These are phyloP conservation scores for Lactarius tabidus DNA, from an alignment of 768 basidiomycete species.

Conservation along the genomic window DNA sequence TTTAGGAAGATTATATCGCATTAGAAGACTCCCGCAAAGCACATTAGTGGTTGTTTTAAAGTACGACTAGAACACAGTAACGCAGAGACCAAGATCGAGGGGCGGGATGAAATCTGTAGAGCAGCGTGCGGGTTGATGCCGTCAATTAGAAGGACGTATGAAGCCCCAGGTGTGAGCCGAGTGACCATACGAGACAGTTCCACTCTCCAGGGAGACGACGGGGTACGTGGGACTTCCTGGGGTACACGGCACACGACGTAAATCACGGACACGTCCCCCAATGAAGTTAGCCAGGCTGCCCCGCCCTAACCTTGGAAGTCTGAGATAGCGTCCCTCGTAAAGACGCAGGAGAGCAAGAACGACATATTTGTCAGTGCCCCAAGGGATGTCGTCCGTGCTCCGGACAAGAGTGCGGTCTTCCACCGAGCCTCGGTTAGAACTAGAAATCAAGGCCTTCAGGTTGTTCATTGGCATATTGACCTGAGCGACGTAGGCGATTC, in stretches of 20 bases:
- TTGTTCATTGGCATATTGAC: background rate
- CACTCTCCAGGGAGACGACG: conserved; percentile 1
- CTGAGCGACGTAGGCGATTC: background rate
- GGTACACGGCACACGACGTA: background rate
- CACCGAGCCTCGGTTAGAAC: conserved; percentile 3
- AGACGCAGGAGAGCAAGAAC: conserved; percentile 8
- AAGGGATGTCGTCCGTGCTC: background rate
- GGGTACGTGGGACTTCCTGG: background rate
- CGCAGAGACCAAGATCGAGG: background rate
- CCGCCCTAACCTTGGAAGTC: background rate
- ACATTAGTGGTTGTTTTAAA: background rate
- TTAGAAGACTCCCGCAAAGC: background rate
- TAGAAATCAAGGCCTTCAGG: background rate
- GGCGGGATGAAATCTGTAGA: too few species aligned
- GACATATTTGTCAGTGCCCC: background rate
- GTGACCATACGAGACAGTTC: background rate
- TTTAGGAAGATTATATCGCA: background rate
- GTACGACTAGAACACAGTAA: background rate
- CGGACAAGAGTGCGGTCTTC: background rate
- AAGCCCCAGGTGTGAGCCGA: background rate
- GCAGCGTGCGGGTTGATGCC: background rate
- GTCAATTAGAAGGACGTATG: background rate
- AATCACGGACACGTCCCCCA: background rate
- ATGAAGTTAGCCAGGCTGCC: background rate
- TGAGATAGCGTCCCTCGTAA: background rate